Evolutionary conservation across 2,329 filamentous ascomycete species (phyloP).

Genomic region (Calonectria multiphialidica): DNA sequence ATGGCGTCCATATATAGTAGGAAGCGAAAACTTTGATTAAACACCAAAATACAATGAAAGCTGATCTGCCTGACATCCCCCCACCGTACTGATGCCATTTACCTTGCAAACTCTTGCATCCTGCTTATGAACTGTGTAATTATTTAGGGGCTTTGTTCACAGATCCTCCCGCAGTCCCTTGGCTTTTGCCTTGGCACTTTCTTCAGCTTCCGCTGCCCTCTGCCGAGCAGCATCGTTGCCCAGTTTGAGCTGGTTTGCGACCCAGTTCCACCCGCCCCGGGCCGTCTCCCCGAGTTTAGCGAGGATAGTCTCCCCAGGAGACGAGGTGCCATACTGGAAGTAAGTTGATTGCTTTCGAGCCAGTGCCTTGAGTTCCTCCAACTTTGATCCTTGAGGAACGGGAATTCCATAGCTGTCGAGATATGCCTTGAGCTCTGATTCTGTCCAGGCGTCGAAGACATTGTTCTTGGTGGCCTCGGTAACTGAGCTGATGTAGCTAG

Average conservation of each 20-base stretch:
- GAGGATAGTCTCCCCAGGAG: conserved; percentile 73
- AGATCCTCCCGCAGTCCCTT: conserved; percentile 62
- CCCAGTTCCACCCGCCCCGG: conserved; percentile 64
- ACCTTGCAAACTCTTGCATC: background rate
- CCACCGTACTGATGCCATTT: background rate
- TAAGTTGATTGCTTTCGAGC: conserved; percentile 81
- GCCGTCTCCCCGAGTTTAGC: conserved; percentile 70
- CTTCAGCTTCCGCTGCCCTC: conserved; percentile 55
- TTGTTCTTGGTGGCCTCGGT: conserved; percentile 74
- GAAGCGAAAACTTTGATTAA: background rate
- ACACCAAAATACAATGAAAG: background rate
- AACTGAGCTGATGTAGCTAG: conserved; percentile 75
- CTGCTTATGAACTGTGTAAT: background rate
- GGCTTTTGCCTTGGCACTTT: conserved; percentile 43
- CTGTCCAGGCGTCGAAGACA: conserved; percentile 80
- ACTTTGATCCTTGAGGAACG: conserved; percentile 74
- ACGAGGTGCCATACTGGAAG: conserved; percentile 80
- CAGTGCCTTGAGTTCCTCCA: conserved; percentile 77
- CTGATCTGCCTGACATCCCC: background rate
- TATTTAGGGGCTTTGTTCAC: conserved; percentile 45
- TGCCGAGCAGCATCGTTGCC: conserved; percentile 63
- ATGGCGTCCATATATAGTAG: background rate
- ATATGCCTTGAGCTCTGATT: conserved; percentile 81
- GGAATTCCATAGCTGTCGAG: conserved; percentile 82
- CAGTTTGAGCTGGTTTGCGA: conserved; percentile 60